Conservation (phyloP, 345 rosid species). For the Passiflora organensis region DNA sequence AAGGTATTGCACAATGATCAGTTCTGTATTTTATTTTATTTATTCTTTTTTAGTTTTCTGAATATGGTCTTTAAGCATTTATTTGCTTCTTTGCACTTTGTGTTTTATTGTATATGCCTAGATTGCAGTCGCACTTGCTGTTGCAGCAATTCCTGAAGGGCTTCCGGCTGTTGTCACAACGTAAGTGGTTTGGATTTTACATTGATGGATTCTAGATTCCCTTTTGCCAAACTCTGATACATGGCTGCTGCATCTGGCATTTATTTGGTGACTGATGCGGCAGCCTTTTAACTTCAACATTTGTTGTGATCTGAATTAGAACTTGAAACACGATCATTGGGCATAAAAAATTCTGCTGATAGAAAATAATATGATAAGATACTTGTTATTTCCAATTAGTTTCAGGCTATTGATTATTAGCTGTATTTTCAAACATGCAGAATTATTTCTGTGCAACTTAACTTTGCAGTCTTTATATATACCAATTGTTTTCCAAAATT, state of each 20-base stretch:
- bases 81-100: background rate
- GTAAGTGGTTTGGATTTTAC: slow-evolving; percentile 45
- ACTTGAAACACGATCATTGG: background rate
- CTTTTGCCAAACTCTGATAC: background rate
- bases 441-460: too few species aligned
- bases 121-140: slow-evolving; percentile 99
- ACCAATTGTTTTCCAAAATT: too few species aligned
- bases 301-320: background rate
- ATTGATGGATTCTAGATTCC: background rate
- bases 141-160: slow-evolving; percentile 99
- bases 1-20: slow-evolving; percentile 56
- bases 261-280: slow-evolving; percentile 2
- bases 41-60: background rate
- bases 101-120: slow-evolving; percentile 39
- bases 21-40: background rate
- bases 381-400: too few species aligned
- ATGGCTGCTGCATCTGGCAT: background rate
- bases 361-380: background rate
- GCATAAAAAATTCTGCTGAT: background rate
- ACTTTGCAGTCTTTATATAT: too few species aligned
- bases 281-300: background rate
- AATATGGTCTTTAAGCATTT: background rate
- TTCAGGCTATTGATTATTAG: too few species aligned
- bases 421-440: too few species aligned
- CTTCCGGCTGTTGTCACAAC: slow-evolving; percentile 99